Base-by-base conservation (phyloP, 192 early-diverging fungal genomes). In the Coemansia sp. region DNA sequence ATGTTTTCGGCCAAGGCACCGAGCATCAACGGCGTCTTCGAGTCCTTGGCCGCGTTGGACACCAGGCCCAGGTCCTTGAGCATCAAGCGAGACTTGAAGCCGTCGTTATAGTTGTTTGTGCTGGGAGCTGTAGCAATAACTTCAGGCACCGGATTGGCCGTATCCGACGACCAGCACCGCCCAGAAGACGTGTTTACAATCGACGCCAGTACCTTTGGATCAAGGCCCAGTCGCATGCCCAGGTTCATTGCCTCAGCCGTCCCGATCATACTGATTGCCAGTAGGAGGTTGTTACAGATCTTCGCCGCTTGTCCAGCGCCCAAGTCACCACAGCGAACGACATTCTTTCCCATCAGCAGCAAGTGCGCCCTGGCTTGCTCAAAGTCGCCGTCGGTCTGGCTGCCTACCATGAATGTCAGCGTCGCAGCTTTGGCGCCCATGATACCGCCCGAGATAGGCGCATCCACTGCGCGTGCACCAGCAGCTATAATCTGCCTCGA, bases 281-380 rank as follows among this genome's bases (percentile, higher is more conserved):
- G 84, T 35, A 99, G 74, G 90, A 97, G 93, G 76, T 99, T 99
- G 86, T 99, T 99, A 85, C 93, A 95, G 53, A 99, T 95, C 76
- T 99, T 99, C 59, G 94, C 95, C 0, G 92, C 91, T 69, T 95
- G 94, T 3, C 96, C 96, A 13, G 88, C 90, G 3, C 96, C 96
- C 75, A 88, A 82, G 0, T 68, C 67, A 13, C 97, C 96, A 76
- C 95, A 97, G 72, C 92, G 84, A 17, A 94, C 87, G 62, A 97
- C 91, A 62, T 94, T 95, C 74, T 93, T 92, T 40, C 94, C 96
- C 96, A 97, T 98, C 46, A 77, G 70, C 43, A 72, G 66, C 47
- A 94, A 66, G 52, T 83, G 69, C 6, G 85, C 83, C 58, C 91
- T 90, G 19, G 88, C 91, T 3, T 62, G 28, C 26, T 91, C 87